Base-by-base conservation (phyloP, 306 rosid species). In the Canavalia gladiata region DNA sequence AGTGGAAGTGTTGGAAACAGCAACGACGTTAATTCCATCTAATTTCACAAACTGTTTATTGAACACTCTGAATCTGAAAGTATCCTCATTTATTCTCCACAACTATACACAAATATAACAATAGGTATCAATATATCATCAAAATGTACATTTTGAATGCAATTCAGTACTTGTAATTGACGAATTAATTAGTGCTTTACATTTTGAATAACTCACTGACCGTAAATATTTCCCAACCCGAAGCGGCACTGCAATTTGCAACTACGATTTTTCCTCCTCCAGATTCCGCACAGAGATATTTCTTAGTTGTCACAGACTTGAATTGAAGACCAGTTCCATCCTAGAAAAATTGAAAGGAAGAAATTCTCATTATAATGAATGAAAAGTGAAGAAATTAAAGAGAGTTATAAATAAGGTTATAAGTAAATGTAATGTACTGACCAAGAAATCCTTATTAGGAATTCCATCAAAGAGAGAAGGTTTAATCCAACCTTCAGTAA, bases 401-500 rank as follows among this genome's bases (percentile, higher is more conserved):
- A 59, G 41, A 8, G 31, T 12, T 49, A 29, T 11, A 13, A 50
- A 65, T 0, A 33, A 13, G 9, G 42, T 29, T 46, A 18, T 35
- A 11, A 28, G 4, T 7, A 13, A 18, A n/a, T 9, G 4, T 35
- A 18, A 62, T 47, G 58, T 34, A 75, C 82, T 68, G 1, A 65
- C 63, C 97, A 91, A 84, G 65, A 91, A 84, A 68, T 94, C 97
- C 55, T 90, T 94, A 82, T 91, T 91, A 63, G 91, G 91, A 64
- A 94, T 91, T 62, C 86, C 94, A 64, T 91, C 95, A 12, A 94
- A 91, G 37, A 94, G 95, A 68, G 93, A 87, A 75, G 97, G 98
- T 81, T 91, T 88, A 2, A 94, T 94, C 98, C 97, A 94, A 74
- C 97, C 98, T 84, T 94, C 98, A 4, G 93, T 88, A 4, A 91